Base-by-base conservation (phyloP, 352 stramenopile species). In the Phytophthora crassamura region DNA sequence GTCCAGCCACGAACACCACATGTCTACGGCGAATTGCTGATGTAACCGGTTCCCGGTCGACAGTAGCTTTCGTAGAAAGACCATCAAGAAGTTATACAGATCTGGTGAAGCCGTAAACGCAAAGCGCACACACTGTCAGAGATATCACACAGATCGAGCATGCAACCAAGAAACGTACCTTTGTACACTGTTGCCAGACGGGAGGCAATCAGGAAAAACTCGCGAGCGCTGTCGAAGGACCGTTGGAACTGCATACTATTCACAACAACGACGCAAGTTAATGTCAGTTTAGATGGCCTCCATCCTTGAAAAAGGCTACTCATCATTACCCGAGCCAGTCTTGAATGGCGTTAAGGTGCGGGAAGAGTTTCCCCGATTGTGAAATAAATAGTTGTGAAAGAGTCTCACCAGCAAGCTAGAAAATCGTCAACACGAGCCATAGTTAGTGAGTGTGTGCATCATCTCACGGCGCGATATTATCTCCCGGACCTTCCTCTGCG, bases 51-150 rank as follows among this genome's bases (percentile, higher is more conserved):
- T 78, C 1, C 74, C 59, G 18, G 77, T 79, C 9, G 83, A 90
- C 12, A 95, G 48, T 5, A 91, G 63, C n/a, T 95, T 95, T 3
- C 83, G 74, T 48, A 93, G 59, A 53, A 93, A 85, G 30, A 95
- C 59, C 84, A 95, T 93, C n/a, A 88, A 30, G 67, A 93, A 93
- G 33, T 82, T 84, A 62, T 88, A 93, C 25, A 93, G 78, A 51
- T 89, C 85, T 93, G 50, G 12, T 7, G 54, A 59, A 61, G 43
- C 36, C 22, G 22, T 28, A 28, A 28, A 36, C 12, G 61, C 18
- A 54, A 36, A 43, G 36, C 20, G n/a, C 22, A 30, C 18, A 14
- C 28, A 12, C 22, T 28, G 22, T 28, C 22, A 28, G 22, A 28
- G 22, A 28, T 28, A 28, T 28, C 22, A 28, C 22, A 28, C 22